These are phyloP conservation scores for Vitis vinifera DNA, from an alignment of 164 flowering plant species.

Conservation along the genomic window DNA sequence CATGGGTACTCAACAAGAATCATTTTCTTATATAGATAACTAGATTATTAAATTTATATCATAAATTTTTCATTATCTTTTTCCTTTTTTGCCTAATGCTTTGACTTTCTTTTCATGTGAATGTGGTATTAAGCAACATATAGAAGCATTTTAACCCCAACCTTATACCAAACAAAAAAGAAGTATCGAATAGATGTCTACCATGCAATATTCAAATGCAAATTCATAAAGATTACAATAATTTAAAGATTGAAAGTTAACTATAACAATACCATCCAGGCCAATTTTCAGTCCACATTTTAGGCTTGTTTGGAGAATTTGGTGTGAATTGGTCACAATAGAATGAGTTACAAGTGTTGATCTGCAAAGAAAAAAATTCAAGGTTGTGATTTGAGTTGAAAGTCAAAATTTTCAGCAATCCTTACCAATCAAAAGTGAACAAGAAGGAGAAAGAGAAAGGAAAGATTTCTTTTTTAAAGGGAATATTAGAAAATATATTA, in stretches of 20 bases:
- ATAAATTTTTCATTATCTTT: too few species aligned
- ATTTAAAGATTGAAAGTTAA: neutral
- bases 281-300: constrained; percentile 99
- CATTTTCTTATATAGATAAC: too few species aligned
- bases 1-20: too few species aligned
- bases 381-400: neutral
- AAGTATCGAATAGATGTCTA: neutral
- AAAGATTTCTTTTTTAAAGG: neutral
- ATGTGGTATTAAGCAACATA: neutral
- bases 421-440: neutral
- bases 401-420: neutral
- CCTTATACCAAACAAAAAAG: neutral
- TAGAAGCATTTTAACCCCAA: neutral
- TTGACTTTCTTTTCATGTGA: neutral
- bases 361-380: constrained; percentile 54
- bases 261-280: constrained; percentile 86
- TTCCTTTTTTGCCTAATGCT: too few species aligned
- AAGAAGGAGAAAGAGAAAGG: neutral
- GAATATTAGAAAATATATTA: too few species aligned
- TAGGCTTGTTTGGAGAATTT: constrained; percentile 72
- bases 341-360: constrained; percentile 93
- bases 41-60: too few species aligned
- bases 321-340: constrained; percentile 90
- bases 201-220: neutral
- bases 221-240: neutral